Evolutionary conservation across 208 protist species (phyloP), one percentile per base, ranked within the genome.

Genomic region (Acanthamoeba quina): DNA sequence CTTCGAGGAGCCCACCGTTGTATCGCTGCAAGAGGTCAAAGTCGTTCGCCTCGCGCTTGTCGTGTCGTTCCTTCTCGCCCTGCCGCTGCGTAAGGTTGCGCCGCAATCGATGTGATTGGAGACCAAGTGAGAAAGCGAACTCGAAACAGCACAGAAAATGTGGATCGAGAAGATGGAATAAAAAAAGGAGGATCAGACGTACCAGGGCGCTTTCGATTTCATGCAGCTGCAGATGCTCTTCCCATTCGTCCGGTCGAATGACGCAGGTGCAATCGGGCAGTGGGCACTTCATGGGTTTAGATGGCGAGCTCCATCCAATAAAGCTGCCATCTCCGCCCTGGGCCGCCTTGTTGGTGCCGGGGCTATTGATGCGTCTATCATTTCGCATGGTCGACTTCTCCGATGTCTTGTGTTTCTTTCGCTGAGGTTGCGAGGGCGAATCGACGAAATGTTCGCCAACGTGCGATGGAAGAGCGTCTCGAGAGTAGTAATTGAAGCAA

Each of bases 11-110:
- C 19, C 24, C 76, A 41, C 60, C 60, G 10, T 72, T 72, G 64
- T 86, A 86, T 44, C 78, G 41, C 78, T 86, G 78, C 34, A 86
- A 24, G 2, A 86, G 78, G 47, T 86, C 78, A 24, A 44, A 86
- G 78, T 86, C 78, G 78, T 86, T 86, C 4, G 78, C 78, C 49
- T 86, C n/a, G 7, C 78, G 78, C 78, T 86, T 86, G 78, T 86
- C 78, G 13, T 47, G 78, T 26, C 78, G 78, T 26, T 56, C 78
- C 26, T 86, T 86, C 24, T 86, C 78, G 5, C 78, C 78, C 47
- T 86, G 78, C 0, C 78, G 78, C 78, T 86, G 70, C n/a, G 24
- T n/a, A 5, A 29, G 21, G 31, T 54, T 7, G 44, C 6, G 9
- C 31, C 5, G 68, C n/a, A 58, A 15, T 24, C 19, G 17, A 58